These are phyloP conservation scores for Phytophthora rubi DNA, from an alignment of 352 stramenopile species.

Conservation along the genomic window DNA sequence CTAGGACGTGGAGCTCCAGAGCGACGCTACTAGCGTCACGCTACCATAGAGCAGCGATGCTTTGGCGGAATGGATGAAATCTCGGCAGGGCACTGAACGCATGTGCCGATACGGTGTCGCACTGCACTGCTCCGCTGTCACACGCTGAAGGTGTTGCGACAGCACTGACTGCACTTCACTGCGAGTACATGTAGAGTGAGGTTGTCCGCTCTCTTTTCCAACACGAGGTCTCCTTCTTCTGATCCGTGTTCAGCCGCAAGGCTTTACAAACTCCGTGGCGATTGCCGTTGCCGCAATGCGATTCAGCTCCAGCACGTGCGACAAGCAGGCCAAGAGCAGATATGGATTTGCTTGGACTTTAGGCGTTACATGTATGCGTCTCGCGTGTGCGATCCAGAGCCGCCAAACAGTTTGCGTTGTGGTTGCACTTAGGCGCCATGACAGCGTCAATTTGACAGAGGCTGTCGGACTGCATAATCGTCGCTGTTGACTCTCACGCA, in stretches of 20 bases:
- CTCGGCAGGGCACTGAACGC: background rate
- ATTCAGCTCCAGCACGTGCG: slow-evolving; percentile 18
- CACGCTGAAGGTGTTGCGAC: slow-evolving; percentile 20
- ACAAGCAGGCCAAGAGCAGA: slow-evolving; percentile 7
- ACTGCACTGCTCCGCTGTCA: slow-evolving; percentile 12
- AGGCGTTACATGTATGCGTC: background rate
- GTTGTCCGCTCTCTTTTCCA: slow-evolving; percentile 1
- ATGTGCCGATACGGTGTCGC: slow-evolving; percentile 12
- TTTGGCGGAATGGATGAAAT: no score
- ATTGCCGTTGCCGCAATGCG: slow-evolving; percentile 1
- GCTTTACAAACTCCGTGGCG: background rate
- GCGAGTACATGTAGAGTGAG: background rate
- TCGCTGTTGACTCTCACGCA: slow-evolving; percentile 5
- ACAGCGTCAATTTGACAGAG: slow-evolving; percentile 19
- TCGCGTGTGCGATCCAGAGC: slow-evolving; percentile 8
- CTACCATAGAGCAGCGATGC: no score
- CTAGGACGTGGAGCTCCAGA: no score
- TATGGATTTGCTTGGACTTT: slow-evolving; percentile 11
- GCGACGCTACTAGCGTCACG: no score
- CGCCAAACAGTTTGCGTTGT: slow-evolving; percentile 11
- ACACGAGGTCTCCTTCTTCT: background rate
- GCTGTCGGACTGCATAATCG: slow-evolving; percentile 13
- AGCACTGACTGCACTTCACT: slow-evolving; percentile 2
- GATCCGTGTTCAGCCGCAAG: background rate
- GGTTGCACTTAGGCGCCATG: slow-evolving; percentile 16